These are phyloP conservation scores for Ophiostoma tasmaniense DNA, from an alignment of 2,329 filamentous ascomycete species.

Conservation along the genomic window DNA sequence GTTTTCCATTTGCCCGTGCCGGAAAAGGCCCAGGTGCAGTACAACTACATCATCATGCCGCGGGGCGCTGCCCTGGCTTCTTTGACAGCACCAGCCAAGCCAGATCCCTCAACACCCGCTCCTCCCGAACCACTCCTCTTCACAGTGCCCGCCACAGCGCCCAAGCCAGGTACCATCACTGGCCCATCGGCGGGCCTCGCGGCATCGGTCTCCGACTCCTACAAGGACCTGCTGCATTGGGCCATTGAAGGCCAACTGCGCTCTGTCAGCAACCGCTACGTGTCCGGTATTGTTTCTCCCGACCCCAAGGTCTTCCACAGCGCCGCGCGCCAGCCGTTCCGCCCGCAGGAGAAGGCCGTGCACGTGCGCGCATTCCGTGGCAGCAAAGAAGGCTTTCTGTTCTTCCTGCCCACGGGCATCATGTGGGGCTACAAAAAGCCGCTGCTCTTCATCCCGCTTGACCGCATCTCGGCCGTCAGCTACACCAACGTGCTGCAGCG, in stretches of 20 bases:
- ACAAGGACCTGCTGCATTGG: conserved; percentile 53
- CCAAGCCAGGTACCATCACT: conserved; percentile 50
- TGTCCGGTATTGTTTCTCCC: conserved; percentile 41
- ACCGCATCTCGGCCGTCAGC: conserved; percentile 53
- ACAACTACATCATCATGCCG: conserved; percentile 58
- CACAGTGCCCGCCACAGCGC: conserved; percentile 50
- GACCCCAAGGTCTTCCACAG: conserved; percentile 51
- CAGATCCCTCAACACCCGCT: conserved; percentile 16
- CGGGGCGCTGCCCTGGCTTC: conserved; percentile 41
- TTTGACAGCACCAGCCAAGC: conserved; percentile 30
- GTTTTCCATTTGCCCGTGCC: conserved; percentile 57
- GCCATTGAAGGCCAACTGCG: conserved; percentile 46
- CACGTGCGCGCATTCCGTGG: conserved; percentile 59
- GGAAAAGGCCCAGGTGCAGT: conserved; percentile 56
- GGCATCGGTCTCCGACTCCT: conserved; percentile 48
- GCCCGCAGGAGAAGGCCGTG: conserved; percentile 54
- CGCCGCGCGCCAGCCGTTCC: conserved; percentile 46
- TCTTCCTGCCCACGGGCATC: conserved; percentile 58
- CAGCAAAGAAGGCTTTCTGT: conserved; percentile 60
- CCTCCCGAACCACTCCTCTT: conserved; percentile 52
- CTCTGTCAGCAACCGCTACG: conserved; percentile 35
- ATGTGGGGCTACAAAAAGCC: conserved; percentile 66
- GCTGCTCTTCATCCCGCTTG: conserved; percentile 53
- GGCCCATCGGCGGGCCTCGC: conserved; percentile 44
- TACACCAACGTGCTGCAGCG: conserved; percentile 60